phyloP scores from a whole-genome alignment of 768 basidiomycete species.

The Rhizopogon sp. region DNA sequence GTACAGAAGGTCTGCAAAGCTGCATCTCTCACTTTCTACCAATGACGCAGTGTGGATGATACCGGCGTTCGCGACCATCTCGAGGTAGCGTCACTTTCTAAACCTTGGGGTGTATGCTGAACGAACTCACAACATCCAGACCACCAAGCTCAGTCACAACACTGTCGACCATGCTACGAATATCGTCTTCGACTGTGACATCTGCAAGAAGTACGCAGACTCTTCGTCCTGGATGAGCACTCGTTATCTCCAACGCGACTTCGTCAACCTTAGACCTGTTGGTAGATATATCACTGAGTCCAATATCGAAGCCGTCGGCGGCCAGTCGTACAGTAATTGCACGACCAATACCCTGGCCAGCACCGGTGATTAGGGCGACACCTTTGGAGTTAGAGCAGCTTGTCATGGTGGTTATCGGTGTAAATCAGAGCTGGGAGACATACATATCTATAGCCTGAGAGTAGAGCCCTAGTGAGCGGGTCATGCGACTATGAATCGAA shows the following conservation, averaged over 20 bases:
- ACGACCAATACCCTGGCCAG: slow-evolving; percentile 23
- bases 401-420: neutral
- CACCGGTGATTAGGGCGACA: slow-evolving; percentile 31
- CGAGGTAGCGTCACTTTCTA: neutral
- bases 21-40: slow-evolving; percentile 7
- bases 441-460: neutral
- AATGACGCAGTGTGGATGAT: slow-evolving; percentile 1
- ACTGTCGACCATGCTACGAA: slow-evolving; percentile 33
- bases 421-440: neutral
- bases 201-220: slow-evolving; percentile 29
- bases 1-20: no score
- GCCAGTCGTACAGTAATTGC: slow-evolving; percentile 30
- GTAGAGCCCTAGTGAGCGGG: neutral
- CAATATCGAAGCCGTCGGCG: slow-evolving; percentile 26
- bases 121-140: slow-evolving; percentile 44
- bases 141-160: slow-evolving; percentile 31
- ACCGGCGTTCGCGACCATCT: slow-evolving; percentile 27
- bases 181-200: slow-evolving; percentile 36
- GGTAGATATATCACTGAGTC: slow-evolving; percentile 24
- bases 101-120: neutral
- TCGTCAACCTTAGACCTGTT: slow-evolving; percentile 15
- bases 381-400: slow-evolving; percentile 14
- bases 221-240: slow-evolving; percentile 17
- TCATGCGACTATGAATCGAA: neutral
- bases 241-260: slow-evolving; percentile 24